Conservation (phyloP, 345 rosid genomes). For the Turritis glabra region DNA sequence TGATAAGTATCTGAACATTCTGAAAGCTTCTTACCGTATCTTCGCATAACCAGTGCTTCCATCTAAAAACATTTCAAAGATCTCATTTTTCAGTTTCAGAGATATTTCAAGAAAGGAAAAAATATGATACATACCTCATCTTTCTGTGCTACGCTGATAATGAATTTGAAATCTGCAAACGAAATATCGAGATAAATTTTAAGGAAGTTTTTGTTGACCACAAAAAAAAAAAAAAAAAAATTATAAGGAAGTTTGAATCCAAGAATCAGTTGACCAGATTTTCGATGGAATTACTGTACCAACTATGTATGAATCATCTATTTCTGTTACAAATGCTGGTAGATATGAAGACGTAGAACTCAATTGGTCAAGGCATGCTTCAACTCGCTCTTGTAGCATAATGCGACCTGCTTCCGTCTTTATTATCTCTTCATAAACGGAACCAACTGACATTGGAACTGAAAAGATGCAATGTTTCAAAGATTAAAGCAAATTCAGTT, state of each 20-base stretch:
- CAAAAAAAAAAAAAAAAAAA: too few species aligned
- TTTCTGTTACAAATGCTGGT: slow-evolving; percentile 46
- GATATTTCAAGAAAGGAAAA: neutral
- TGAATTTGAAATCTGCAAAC: slow-evolving; percentile 65
- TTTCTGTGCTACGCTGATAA: slow-evolving; percentile 65
- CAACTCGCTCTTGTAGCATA: slow-evolving; percentile 68
- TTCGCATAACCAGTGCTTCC: slow-evolving; percentile 69
- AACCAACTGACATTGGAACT: slow-evolving; percentile 61
- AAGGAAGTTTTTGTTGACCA: neutral
- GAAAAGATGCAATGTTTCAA: neutral
- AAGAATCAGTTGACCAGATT: neutral
- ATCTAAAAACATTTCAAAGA: slow-evolving; percentile 43
- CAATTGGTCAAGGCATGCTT: slow-evolving; percentile 58
- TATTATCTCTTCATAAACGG: slow-evolving; percentile 81
- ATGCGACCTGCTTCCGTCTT: slow-evolving; percentile 69
- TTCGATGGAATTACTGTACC: slow-evolving; percentile 45
- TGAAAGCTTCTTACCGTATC: slow-evolving; percentile 71
- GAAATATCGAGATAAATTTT: slow-evolving; percentile 4
- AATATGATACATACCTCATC: slow-evolving; percentile 58
- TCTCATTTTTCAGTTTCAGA: slow-evolving; percentile 20
- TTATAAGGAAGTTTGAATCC: neutral
- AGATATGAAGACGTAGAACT: slow-evolving; percentile 41
- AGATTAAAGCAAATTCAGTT: neutral
- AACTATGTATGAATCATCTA: slow-evolving; percentile 51
- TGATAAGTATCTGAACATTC: slow-evolving; percentile 71